These are phyloP conservation scores for Neolentinus lepideus DNA, from an alignment of 1,284 basidiomycete genomes.

Conservation along the genomic window DNA sequence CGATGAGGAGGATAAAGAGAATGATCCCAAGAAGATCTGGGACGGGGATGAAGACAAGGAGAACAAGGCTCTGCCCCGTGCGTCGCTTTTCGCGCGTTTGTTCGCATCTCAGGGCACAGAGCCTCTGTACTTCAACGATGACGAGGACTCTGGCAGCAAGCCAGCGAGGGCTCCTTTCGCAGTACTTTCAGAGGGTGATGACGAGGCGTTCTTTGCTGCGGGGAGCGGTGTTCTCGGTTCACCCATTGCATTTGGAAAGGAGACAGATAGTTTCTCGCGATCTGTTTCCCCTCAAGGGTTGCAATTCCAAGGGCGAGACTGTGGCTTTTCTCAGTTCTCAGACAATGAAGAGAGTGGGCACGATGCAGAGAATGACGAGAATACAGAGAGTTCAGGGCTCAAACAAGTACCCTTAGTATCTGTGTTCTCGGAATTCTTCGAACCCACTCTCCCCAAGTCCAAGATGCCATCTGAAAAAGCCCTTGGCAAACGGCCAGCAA, in stretches of 20 bases:
- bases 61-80: background rate
- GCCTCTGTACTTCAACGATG: background rate
- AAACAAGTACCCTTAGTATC: background rate
- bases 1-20: conserved; percentile 1
- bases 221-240: background rate
- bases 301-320: background rate
- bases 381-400: background rate
- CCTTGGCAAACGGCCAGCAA: background rate
- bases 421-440: conserved; percentile 7
- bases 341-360: background rate
- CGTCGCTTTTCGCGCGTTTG: background rate
- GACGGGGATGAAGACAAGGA: conserved; percentile 1
- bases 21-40: background rate
- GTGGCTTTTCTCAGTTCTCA: conserved; percentile 1
- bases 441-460: background rate
- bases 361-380: conserved; percentile 1
- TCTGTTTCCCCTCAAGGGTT: background rate
- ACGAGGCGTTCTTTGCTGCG: background rate
- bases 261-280: background rate
- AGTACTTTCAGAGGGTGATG: background rate
- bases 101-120: background rate
- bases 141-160: background rate
- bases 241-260: background rate
- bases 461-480: background rate
- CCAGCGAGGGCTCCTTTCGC: background rate